Evolutionary conservation across 2,329 filamentous ascomycete genomes (phyloP).

Genomic region (Trichoderma polysporum): DNA sequence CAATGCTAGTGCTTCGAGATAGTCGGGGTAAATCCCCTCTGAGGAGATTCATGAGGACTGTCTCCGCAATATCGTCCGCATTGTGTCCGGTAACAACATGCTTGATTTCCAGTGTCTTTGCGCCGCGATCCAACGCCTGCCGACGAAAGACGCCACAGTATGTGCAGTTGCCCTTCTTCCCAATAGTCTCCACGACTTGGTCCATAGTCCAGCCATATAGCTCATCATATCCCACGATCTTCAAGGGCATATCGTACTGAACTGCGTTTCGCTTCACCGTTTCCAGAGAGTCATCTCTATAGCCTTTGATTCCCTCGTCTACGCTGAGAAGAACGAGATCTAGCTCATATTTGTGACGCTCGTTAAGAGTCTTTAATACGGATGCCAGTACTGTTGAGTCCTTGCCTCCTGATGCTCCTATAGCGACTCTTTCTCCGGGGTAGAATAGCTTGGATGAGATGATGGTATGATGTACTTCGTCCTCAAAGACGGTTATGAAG

Average conservation of each 20-base stretch:
- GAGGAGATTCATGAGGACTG: constrained; percentile 94
- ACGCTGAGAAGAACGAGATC: constrained; percentile 86
- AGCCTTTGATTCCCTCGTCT: constrained; percentile 96
- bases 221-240: constrained; percentile 89
- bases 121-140: constrained; percentile 89
- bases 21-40: constrained; percentile 86
- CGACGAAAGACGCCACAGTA: constrained; percentile 96
- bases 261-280: constrained; percentile 91
- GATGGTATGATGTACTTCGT: constrained; percentile 93
- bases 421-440: constrained; percentile 82
- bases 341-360: constrained; percentile 81
- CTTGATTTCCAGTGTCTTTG: constrained; percentile 79
- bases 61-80: constrained; percentile 95
- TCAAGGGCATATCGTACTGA: constrained; percentile 88
- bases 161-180: constrained; percentile 98
- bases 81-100: constrained; percentile 98
- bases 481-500: constrained; percentile 85
- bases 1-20: constrained; percentile 84
- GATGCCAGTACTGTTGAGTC: constrained; percentile 95
- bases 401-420: constrained; percentile 95
- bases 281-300: constrained; percentile 92
- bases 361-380: constrained; percentile 91
- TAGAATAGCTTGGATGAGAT: constrained; percentile 76
- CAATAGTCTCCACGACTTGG: constrained; percentile 91
- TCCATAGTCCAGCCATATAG: constrained; percentile 99